Base-by-base conservation (phyloP, 2,329 filamentous ascomycete species). In the Aspergillus pseudoglaucus region DNA sequence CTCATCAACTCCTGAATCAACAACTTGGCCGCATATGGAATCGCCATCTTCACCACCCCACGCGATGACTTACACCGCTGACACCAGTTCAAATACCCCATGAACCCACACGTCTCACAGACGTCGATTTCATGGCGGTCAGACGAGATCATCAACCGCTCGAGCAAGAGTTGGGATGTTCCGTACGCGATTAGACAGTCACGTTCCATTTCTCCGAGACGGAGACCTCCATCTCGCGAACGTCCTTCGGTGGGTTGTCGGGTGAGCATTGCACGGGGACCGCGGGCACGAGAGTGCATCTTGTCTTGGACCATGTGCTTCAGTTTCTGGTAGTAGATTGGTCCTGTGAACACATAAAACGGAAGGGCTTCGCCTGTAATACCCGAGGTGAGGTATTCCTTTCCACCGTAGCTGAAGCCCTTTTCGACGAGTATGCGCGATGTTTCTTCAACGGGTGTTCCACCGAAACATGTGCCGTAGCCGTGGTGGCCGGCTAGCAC, bases 281-380 rank as follows among this genome's bases (percentile, higher is more conserved):
- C 94, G 12, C 89, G 85, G 2, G 91, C 84, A 52, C 93, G 88
- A 27, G 88, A 91, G 72, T 98, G 93, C 93, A 98, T 97, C 75
- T 98, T 98, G 68, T 98, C 93, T 69, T 97, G 90, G 3, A 98
- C 93, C 93, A 98, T 98, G 78, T 98, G 93, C 80, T 98, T 98
- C 56, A 98, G 82, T 57, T 95, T 95, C 75, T 98, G 93, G 75
- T 98, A 98, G 76, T 95, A 98, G 70, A 98, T 98, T 9, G 93
- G 93, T 0, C 93, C 93, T 66, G 95, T 95, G 78, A 97, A 98
- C 64, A 98, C 90, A 71, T 97, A 97, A 10, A 90, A 90, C 54
- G 95, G 90, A 5, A 97, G 78, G 0, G 88, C 83, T 71, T 98
- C 93, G 60, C 93, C 94, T 0, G 93, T 97, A 64, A 96, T 91